phyloP scores from a whole-genome alignment of 768 basidiomycete genomes.

The Candolleomyces efflorescens region DNA sequence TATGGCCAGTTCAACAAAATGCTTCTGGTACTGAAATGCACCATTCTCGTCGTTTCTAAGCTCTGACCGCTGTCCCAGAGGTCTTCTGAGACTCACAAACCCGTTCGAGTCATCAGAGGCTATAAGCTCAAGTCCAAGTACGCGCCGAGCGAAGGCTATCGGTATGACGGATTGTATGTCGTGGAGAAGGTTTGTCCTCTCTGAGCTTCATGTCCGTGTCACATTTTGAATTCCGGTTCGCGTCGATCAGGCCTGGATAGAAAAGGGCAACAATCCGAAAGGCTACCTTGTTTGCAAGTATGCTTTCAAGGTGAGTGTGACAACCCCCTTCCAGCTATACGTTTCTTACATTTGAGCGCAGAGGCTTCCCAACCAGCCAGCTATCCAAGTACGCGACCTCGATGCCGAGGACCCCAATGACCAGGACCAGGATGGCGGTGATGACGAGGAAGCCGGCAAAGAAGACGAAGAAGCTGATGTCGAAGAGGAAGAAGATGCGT shows the following conservation, averaged over 20 bases:
- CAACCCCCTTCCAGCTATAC: not conserved
- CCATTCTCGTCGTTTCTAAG: not conserved
- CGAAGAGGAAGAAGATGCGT: conserved; percentile 3
- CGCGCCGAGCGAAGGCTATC: conserved; percentile 84
- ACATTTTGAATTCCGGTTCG: not conserved
- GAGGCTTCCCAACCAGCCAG: conserved; percentile 55
- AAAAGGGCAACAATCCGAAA: conserved; percentile 60
- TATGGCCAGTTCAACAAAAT: conserved; percentile 56
- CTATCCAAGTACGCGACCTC: conserved; percentile 34
- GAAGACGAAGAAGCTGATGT: conserved; percentile 5
- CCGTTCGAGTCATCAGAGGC: conserved; percentile 84
- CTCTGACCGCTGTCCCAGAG: conserved; percentile 33
- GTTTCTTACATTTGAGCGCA: conserved; percentile 15
- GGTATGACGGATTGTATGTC: conserved; percentile 85
- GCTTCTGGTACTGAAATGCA: conserved; percentile 42
- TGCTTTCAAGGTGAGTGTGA: conserved; percentile 62
- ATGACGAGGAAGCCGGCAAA: conserved; percentile 14
- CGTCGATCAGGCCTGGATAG: conserved; percentile 61
- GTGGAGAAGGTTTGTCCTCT: conserved; percentile 57
- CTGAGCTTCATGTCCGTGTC: not conserved
- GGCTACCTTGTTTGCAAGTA: conserved; percentile 84
- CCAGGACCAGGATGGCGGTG: conserved; percentile 8
- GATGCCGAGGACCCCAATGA: conserved; percentile 17
- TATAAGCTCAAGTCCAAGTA: conserved; percentile 71
- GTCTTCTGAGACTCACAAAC: conserved; percentile 77